Evolutionary conservation across 495 filamentous ascomycete species (phyloP).

Genomic region (Penicillium angulare): DNA sequence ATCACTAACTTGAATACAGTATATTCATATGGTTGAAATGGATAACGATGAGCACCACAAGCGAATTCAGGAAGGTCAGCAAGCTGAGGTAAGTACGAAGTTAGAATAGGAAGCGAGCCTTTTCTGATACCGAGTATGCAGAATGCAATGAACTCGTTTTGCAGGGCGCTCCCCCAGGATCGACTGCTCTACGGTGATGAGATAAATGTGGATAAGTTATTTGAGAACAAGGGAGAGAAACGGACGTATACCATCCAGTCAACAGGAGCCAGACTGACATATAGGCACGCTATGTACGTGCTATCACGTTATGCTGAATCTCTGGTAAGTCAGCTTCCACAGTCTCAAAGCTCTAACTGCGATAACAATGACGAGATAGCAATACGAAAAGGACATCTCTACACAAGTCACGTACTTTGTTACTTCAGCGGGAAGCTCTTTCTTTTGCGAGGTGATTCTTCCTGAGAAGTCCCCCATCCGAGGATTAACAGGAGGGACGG

Average conservation of each 20-base stretch:
- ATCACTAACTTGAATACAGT: constrained; percentile 34
- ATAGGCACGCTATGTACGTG: constrained; percentile 63
- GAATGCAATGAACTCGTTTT: constrained; percentile 68
- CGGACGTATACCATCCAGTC: constrained; percentile 59
- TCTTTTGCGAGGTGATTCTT: constrained; percentile 76
- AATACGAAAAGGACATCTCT: constrained; percentile 55
- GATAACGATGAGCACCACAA: constrained; percentile 59
- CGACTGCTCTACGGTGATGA: constrained; percentile 65
- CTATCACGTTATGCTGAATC: constrained; percentile 63
- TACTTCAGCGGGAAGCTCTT: constrained; percentile 54
- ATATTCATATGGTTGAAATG: constrained; percentile 78
- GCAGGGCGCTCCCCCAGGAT: constrained; percentile 71
- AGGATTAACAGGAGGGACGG: constrained; percentile 58
- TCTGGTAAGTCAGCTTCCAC: constrained; percentile 39
- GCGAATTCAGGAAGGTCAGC: constrained; percentile 55
- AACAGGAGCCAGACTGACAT: constrained; percentile 80
- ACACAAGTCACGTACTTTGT: constrained; percentile 64
- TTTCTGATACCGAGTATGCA: constrained; percentile 4
- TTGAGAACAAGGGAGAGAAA: constrained; percentile 53
- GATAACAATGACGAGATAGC: constrained; percentile 33
- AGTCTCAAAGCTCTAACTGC: background rate
- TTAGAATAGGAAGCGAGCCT: constrained; percentile 11
- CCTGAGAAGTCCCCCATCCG: constrained; percentile 73
- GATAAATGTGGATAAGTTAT: constrained; percentile 51
- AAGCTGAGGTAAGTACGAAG: constrained; percentile 38